Percentiles rank a stretch among this genome's conserved stretches.
Evolutionary conservation across 306 rosid genomes (phyloP).

Genomic region (Prunus campanulata): DNA sequence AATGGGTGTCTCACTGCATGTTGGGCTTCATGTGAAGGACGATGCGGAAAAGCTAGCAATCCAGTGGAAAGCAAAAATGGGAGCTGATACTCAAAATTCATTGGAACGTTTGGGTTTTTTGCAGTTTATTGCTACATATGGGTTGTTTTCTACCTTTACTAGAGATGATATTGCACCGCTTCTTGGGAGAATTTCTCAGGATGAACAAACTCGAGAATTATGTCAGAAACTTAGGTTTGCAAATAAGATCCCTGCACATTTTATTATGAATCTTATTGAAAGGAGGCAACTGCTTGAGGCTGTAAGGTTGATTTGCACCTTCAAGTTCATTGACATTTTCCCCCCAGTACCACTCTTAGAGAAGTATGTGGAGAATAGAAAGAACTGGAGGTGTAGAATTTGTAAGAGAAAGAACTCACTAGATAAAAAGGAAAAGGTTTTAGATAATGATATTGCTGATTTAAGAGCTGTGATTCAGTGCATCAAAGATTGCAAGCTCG

Average conservation of each 20-base stretch:
- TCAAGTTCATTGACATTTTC: slow-evolving; percentile 40
- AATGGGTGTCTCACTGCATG: slow-evolving; percentile 33
- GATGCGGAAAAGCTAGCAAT: slow-evolving; percentile 50
- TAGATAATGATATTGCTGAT: slow-evolving; percentile 34
- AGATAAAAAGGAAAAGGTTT: slow-evolving; percentile 31
- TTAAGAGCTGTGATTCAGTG: slow-evolving; percentile 36
- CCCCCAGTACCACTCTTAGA: slow-evolving; percentile 36
- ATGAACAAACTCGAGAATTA: slow-evolving; percentile 39
- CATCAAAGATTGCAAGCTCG: slow-evolving; percentile 44
- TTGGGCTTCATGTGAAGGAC: slow-evolving; percentile 35
- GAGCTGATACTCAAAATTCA: slow-evolving; percentile 23
- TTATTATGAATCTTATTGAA: slow-evolving; percentile 40
- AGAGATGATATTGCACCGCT: slow-evolving; percentile 41
- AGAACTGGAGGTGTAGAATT: neutral
- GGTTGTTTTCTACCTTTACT: slow-evolving; percentile 35
- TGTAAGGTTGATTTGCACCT: slow-evolving; percentile 49
- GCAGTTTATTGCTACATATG: slow-evolving; percentile 42
- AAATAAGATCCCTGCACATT: slow-evolving; percentile 38
- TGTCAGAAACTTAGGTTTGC: slow-evolving; percentile 37
- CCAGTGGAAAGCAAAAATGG: slow-evolving; percentile 39
- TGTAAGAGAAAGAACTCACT: neutral
- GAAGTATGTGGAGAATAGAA: slow-evolving; percentile 12
- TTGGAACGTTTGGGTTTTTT: slow-evolving; percentile 49
- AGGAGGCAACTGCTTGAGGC: slow-evolving; percentile 44
- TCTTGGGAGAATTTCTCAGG: slow-evolving; percentile 37